Conservation (phyloP, 2,329 filamentous ascomycete genomes). For the Microdochium paspali region DNA sequence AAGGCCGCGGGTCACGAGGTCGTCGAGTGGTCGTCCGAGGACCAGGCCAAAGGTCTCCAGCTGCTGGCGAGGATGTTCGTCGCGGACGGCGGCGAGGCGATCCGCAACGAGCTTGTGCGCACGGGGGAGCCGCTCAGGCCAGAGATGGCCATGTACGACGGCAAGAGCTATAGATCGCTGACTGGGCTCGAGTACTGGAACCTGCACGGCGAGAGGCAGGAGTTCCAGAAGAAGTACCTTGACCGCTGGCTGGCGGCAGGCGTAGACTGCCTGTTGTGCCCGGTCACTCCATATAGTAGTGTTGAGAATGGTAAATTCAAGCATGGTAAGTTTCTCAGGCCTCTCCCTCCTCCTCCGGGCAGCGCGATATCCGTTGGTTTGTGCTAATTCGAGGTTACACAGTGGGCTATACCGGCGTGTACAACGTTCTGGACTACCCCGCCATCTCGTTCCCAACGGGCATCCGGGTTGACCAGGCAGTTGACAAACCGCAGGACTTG, state of each 20-base stretch:
- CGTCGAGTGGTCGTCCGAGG: conserved; percentile 38
- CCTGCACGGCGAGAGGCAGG: conserved; percentile 32
- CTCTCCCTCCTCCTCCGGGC: too few species aligned
- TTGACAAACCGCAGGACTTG: conserved; percentile 21
- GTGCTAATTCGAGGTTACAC: too few species aligned
- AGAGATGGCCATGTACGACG: conserved; percentile 14
- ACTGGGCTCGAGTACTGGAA: conserved; percentile 36
- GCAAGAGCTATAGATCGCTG: conserved; percentile 24
- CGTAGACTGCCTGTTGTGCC: conserved; percentile 55
- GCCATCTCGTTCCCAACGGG: conserved; percentile 36
- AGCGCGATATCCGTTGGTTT: not conserved
- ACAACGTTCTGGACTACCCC: conserved; percentile 38
- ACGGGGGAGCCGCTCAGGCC: conserved; percentile 28
- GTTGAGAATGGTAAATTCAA: conserved; percentile 32
- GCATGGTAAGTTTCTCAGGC: conserved; percentile 24
- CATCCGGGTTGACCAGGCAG: conserved; percentile 25
- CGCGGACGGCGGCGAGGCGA: conserved; percentile 34
- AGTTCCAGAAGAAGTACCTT: conserved; percentile 34
- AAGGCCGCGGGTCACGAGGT: conserved; percentile 37
- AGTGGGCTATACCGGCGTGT: conserved; percentile 42
- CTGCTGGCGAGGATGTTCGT: conserved; percentile 36
- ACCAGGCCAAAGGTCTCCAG: conserved; percentile 25
- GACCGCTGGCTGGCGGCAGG: conserved; percentile 34
- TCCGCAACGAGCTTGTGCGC: conserved; percentile 25
- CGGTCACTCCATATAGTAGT: conserved; percentile 35